phyloP scores from a whole-genome alignment of 805 yeast genomes.

The Barnettozyma vustinii region DNA sequence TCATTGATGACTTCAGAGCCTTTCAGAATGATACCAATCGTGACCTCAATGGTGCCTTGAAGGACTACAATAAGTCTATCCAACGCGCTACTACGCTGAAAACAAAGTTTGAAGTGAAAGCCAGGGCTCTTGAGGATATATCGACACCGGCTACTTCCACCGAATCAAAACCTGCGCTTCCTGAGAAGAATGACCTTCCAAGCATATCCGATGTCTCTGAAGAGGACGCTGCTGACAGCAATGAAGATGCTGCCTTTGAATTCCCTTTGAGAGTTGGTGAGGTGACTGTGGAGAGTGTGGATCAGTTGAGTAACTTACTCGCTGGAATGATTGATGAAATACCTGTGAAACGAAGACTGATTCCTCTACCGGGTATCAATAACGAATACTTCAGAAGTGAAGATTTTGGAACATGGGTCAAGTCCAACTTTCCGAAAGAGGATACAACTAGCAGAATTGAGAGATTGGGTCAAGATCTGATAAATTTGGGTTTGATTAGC shows the following conservation, averaged over 20 bases:
- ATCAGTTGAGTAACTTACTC: constrained; percentile 14
- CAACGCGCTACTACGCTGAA: constrained; percentile 9
- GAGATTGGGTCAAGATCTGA: constrained; percentile 28
- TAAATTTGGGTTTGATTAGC: constrained; percentile 21
- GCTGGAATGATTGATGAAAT: constrained; percentile 11
- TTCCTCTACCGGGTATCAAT: constrained; percentile 27
- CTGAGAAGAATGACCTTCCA: background rate
- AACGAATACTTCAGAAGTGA: constrained; percentile 28
- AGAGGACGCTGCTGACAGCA: constrained; percentile 8
- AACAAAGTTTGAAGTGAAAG: constrained; percentile 12
- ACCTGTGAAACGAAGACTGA: constrained; percentile 22
- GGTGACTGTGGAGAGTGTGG: constrained; percentile 8
- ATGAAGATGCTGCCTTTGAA: constrained; percentile 19
- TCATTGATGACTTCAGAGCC: constrained; percentile 19
- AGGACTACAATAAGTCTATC: constrained; percentile 10
- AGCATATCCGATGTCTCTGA: background rate
- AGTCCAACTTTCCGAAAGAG: constrained; percentile 15
- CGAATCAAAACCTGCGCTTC: background rate
- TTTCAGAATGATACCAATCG: constrained; percentile 12
- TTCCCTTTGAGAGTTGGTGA: constrained; percentile 23
- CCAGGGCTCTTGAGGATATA: constrained; percentile 14
- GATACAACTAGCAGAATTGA: constrained; percentile 29
- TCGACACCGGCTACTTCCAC: background rate
- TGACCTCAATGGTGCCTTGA: constrained; percentile 1
- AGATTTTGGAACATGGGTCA: constrained; percentile 23